Conservation (phyloP, 2,329 filamentous ascomycete species). For the Parastagonospora avenae region DNA sequence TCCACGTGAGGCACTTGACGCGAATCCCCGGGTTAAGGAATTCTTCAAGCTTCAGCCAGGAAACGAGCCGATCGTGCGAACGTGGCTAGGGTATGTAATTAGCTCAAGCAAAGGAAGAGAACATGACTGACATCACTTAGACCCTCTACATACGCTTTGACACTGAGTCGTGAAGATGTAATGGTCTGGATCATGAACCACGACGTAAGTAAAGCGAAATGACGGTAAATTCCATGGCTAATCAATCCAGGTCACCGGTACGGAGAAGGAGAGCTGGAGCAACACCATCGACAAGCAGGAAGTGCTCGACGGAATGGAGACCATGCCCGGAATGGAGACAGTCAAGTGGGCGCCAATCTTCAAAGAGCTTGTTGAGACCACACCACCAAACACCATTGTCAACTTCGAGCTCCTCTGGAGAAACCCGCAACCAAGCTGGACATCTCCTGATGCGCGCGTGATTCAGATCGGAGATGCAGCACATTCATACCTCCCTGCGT, state of each 20-base stretch:
- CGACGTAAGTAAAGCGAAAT: slow-evolving; percentile 39
- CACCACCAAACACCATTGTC: slow-evolving; percentile 54
- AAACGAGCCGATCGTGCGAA: slow-evolving; percentile 53
- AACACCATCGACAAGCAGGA: slow-evolving; percentile 54
- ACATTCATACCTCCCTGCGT: slow-evolving; percentile 53
- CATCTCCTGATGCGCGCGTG: slow-evolving; percentile 49
- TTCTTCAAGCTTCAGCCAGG: slow-evolving; percentile 52
- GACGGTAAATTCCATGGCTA: slow-evolving; percentile 2
- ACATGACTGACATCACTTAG: slow-evolving; percentile 18
- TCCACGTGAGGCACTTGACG: slow-evolving; percentile 50
- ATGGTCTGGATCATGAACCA: slow-evolving; percentile 60
- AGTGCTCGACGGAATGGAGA: slow-evolving; percentile 53
- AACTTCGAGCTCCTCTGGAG: slow-evolving; percentile 57
- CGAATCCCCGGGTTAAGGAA: slow-evolving; percentile 54
- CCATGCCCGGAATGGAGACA: slow-evolving; percentile 49
- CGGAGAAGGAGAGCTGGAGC: slow-evolving; percentile 54
- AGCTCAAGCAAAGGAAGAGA: neutral
- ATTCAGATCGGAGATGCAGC: slow-evolving; percentile 54
- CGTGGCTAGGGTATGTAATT: slow-evolving; percentile 47
- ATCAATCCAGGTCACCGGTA: slow-evolving; percentile 48
- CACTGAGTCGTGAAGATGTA: slow-evolving; percentile 52
- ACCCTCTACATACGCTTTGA: slow-evolving; percentile 52
- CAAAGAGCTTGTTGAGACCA: slow-evolving; percentile 51
- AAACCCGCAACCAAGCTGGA: slow-evolving; percentile 53
- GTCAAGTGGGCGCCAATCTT: slow-evolving; percentile 54